phyloP scores from a whole-genome alignment of 2,329 filamentous ascomycete species.

The Pseudogymnoascus sp. region DNA sequence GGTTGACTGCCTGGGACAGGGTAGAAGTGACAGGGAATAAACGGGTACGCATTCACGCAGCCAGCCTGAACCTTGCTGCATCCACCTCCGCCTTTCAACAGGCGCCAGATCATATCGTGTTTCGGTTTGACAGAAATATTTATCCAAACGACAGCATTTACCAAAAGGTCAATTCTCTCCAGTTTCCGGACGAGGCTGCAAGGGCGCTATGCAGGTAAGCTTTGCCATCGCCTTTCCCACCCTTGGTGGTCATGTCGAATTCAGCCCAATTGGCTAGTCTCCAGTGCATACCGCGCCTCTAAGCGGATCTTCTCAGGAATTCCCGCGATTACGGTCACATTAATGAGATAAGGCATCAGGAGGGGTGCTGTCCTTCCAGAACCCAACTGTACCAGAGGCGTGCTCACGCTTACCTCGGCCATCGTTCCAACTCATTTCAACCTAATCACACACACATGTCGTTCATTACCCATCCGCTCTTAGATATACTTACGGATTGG shows the following conservation, averaged over 20 bases:
- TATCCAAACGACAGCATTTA: not conserved
- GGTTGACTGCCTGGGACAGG: not conserved
- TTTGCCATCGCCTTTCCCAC: not conserved
- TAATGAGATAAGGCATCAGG: constrained; percentile 3
- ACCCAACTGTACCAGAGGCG: not conserved
- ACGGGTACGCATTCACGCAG: constrained; percentile 2
- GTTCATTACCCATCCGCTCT: not conserved
- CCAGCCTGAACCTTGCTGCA: not conserved
- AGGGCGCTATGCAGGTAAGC: constrained; percentile 4
- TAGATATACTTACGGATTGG: not conserved
- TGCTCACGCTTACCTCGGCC: constrained; percentile 4
- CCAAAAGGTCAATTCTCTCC: not conserved
- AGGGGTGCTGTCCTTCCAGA: constrained; percentile 1
- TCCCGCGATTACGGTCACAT: not conserved
- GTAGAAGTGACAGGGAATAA: not conserved
- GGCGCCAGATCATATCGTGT: constrained; percentile 7
- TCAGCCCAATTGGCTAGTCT: not conserved
- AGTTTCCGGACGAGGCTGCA: not conserved
- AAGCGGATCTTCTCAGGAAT: not conserved
- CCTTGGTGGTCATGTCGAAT: not conserved
- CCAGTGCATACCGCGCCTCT: not conserved
- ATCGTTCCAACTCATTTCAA: not conserved
- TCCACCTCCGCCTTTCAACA: constrained; percentile 8
- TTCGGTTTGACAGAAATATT: constrained; percentile 5
- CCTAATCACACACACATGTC: not conserved